These are phyloP conservation scores for Udeniomyces megalosporus DNA, from an alignment of 768 basidiomycete species.

Conservation along the genomic window DNA sequence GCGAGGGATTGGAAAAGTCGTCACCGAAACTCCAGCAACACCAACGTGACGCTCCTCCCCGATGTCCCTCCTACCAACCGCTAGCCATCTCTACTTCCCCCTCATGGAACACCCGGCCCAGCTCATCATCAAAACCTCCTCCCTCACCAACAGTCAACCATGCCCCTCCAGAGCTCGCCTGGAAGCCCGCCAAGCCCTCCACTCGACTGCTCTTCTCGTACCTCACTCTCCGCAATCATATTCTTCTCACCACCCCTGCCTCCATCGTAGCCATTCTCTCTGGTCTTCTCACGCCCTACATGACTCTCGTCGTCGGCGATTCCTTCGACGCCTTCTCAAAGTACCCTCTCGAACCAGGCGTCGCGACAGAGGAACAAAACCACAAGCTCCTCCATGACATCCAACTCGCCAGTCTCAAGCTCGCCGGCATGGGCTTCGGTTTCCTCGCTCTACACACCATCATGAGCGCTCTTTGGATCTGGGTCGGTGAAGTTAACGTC, in stretches of 20 bases:
- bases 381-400: slow-evolving; percentile 20
- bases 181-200: slow-evolving; percentile 36
- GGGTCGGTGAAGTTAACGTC: slow-evolving; percentile 66
- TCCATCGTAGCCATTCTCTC: slow-evolving; percentile 44
- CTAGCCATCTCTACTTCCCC: too few relatives aligned
- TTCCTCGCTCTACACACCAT: slow-evolving; percentile 50
- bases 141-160: too few relatives aligned
- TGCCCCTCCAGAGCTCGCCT: background rate
- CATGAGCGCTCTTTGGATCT: slow-evolving; percentile 69
- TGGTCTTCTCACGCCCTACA: slow-evolving; percentile 64
- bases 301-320: slow-evolving; percentile 65
- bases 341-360: slow-evolving; percentile 33
- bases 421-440: slow-evolving; percentile 25
- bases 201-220: slow-evolving; percentile 53
- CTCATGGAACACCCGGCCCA: too few relatives aligned
- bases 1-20: too few relatives aligned
- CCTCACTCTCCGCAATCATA: slow-evolving; percentile 41
- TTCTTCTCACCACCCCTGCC: slow-evolving; percentile 49
- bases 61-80: too few relatives aligned
- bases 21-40: too few relatives aligned
- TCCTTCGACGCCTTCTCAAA: slow-evolving; percentile 56
- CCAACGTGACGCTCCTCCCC: too few relatives aligned
- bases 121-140: too few relatives aligned
- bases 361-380: slow-evolving; percentile 21
- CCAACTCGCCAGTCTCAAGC: slow-evolving; percentile 22